These are phyloP conservation scores for Fraxinus nigra DNA, from an alignment of 305 asterid species.

Conservation along the genomic window DNA sequence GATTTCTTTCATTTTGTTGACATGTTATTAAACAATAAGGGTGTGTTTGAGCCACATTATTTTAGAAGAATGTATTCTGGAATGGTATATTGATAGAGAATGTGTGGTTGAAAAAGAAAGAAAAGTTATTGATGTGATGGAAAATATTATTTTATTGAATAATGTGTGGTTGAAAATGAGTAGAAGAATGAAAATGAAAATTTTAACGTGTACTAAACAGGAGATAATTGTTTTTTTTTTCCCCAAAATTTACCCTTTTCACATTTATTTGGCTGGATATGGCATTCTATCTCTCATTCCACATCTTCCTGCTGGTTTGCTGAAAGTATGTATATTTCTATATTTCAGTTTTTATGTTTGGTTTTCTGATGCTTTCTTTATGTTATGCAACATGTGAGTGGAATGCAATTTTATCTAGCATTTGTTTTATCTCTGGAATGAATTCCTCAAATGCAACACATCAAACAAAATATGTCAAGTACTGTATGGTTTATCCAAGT, in stretches of 20 bases:
- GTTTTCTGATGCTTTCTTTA: slow-evolving; percentile 9
- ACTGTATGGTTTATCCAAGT: background rate
- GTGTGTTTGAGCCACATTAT: too few relatives aligned
- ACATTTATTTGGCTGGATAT: background rate
- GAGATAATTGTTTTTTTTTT: background rate
- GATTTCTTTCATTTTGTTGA: too few relatives aligned
- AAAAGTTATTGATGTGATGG: too few relatives aligned
- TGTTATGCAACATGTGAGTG: slow-evolving; percentile 1
- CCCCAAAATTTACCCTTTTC: background rate
- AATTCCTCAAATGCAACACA: background rate
- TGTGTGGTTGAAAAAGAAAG: too few relatives aligned
- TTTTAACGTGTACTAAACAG: too few relatives aligned
- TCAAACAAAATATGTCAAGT: background rate
- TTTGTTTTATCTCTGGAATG: slow-evolving; percentile 14
- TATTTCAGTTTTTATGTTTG: slow-evolving; percentile 5
- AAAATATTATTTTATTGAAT: too few relatives aligned
- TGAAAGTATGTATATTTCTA: background rate
- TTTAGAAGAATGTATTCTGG: too few relatives aligned
- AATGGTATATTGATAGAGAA: too few relatives aligned
- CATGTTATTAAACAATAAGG: too few relatives aligned
- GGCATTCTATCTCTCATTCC: background rate
- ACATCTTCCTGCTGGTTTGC: background rate
- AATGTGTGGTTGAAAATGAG: too few relatives aligned
- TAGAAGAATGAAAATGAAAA: too few relatives aligned
- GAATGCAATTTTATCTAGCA: background rate